phyloP scores from a whole-genome alignment of 129 eudicot species.

The Saussurea involucrata region DNA sequence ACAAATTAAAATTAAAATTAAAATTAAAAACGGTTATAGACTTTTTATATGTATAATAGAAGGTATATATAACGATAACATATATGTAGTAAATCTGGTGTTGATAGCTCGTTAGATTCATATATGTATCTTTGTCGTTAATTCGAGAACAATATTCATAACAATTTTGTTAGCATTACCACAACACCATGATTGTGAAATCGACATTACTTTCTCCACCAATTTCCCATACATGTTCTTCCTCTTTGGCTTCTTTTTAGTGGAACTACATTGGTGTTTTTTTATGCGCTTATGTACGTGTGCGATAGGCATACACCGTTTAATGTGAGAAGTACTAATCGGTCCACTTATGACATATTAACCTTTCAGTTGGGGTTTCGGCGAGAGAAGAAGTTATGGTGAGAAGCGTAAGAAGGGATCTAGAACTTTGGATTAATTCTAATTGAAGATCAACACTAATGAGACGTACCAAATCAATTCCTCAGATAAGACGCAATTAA shows the following conservation, averaged over 20 bases:
- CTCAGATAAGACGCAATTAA: no score
- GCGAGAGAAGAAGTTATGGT: no score
- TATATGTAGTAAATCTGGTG: neutral
- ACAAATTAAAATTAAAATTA: no score
- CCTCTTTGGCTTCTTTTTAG: constrained; percentile 4
- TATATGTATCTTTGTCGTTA: neutral
- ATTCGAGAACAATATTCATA: neutral
- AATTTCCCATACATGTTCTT: neutral
- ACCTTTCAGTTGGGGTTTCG: no score
- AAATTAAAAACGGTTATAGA: neutral
- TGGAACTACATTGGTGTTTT: neutral
- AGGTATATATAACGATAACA: neutral
- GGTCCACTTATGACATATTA: neutral
- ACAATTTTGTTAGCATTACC: neutral
- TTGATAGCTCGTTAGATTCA: neutral
- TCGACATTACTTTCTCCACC: constrained; percentile 8
- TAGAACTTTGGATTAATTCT: no score
- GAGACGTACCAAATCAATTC: no score
- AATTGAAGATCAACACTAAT: no score
- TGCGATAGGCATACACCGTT: neutral
- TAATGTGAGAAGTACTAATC: neutral
- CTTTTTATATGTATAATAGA: neutral
- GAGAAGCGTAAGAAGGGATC: no score
- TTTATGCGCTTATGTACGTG: neutral
- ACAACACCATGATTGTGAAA: constrained; percentile 10